Percentiles rank a stretch among this genome's conserved stretches.
Conservation (phyloP, 2,329 filamentous ascomycete genomes). For the Aspergillus piperis region DNA sequence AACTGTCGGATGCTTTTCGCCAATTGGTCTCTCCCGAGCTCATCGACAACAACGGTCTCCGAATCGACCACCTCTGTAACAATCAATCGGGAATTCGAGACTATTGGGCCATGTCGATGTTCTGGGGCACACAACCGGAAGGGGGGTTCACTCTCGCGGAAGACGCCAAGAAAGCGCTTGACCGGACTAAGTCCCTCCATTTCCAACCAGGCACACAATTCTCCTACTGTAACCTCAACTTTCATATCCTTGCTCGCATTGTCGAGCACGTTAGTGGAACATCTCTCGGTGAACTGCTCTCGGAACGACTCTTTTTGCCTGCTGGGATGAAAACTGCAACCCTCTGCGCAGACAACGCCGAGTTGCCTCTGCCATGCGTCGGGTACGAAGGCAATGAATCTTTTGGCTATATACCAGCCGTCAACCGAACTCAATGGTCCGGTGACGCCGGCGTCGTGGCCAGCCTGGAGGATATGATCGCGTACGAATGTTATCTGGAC, state of each 20-base stretch:
- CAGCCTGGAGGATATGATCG: conserved; percentile 50
- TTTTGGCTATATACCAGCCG: conserved; percentile 38
- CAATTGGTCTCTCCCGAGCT: conserved; percentile 22
- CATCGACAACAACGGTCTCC: conserved; percentile 32
- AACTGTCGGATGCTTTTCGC: conserved; percentile 32
- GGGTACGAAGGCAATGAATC: conserved; percentile 48
- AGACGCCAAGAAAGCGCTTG: conserved; percentile 32
- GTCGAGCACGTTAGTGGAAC: conserved; percentile 43
- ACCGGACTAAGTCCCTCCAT: conserved; percentile 40
- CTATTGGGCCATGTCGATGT: conserved; percentile 49
- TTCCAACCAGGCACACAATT: conserved; percentile 48
- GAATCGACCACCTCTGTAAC: conserved; percentile 40
- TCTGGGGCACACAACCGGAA: conserved; percentile 47
- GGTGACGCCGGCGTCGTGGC: conserved; percentile 50
- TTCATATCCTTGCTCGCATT: conserved; percentile 40
- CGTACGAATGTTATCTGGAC: conserved; percentile 48
- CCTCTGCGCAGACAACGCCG: conserved; percentile 40
- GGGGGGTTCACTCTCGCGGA: conserved; percentile 40
- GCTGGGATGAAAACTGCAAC: conserved; percentile 47
- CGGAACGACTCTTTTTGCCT: conserved; percentile 42
- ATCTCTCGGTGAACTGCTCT: conserved; percentile 39
- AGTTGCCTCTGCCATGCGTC: conserved; percentile 42
- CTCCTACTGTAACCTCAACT: conserved; percentile 50
- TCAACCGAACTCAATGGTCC: conserved; percentile 50
- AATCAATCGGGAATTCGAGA: conserved; percentile 50